phyloP scores from a whole-genome alignment of 768 basidiomycete genomes.

The Podaxis sp. region DNA sequence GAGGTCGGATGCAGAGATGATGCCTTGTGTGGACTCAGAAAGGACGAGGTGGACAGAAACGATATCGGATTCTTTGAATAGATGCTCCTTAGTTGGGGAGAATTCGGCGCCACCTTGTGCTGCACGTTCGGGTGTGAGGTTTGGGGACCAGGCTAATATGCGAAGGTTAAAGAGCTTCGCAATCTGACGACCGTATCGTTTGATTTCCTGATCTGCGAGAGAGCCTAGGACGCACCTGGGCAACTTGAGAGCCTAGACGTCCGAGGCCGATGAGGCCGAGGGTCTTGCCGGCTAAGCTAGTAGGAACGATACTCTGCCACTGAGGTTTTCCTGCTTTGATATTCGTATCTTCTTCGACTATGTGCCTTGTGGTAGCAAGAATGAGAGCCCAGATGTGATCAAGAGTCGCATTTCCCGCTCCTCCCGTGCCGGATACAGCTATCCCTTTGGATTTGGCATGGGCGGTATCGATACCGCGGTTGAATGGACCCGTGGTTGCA shows the following conservation, averaged over 20 bases:
- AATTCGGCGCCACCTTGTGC: constrained; percentile 46
- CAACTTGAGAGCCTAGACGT: constrained; percentile 48
- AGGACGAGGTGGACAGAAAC: constrained; percentile 60
- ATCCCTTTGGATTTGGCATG: constrained; percentile 46
- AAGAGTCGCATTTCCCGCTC: constrained; percentile 43
- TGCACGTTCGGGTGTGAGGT: constrained; percentile 56
- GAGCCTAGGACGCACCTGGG: constrained; percentile 27
- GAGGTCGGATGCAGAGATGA: constrained; percentile 45
- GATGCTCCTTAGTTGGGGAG: constrained; percentile 44
- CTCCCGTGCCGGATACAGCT: constrained; percentile 45
- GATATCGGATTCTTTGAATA: constrained; percentile 51
- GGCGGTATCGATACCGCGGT: constrained; percentile 44
- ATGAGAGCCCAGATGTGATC: constrained; percentile 64
- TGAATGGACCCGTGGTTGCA: constrained; percentile 50
- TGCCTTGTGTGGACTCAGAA: constrained; percentile 42
- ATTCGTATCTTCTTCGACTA: constrained; percentile 45
- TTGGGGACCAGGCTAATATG: constrained; percentile 61
- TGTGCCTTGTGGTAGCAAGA: constrained; percentile 46
- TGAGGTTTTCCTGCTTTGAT: constrained; percentile 38
- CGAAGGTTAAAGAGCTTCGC: constrained; percentile 57
- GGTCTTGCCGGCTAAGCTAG: constrained; percentile 49
- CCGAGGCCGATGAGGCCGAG: constrained; percentile 63
- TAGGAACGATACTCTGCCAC: constrained; percentile 52
- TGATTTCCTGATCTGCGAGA: not conserved
- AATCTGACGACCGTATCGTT: constrained; percentile 30